A percentile compares a stretch with the other conserved stretches of the same genome.
Evolutionary conservation across 2,329 filamentous ascomycete genomes (phyloP).

Genomic region (Xenosphaeropsis pyriputrescens): DNA sequence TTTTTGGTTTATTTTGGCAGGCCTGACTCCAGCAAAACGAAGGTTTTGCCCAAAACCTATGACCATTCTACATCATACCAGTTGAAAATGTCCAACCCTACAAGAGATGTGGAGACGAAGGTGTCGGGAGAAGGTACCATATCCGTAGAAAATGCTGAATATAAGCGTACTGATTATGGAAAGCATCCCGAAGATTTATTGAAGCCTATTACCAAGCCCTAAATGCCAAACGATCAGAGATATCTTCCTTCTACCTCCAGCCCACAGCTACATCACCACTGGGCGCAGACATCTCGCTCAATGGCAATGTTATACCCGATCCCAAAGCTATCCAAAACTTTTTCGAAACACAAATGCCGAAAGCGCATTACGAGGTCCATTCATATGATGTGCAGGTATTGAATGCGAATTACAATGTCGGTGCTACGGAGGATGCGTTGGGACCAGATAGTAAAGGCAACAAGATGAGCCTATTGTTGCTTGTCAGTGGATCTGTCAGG

Average conservation of each 20-base stretch:
- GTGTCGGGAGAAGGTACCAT: slow-evolving; percentile 20
- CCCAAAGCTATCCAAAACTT: slow-evolving; percentile 53
- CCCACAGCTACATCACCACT: slow-evolving; percentile 35
- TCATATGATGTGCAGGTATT: slow-evolving; percentile 66
- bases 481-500: slow-evolving; percentile 57
- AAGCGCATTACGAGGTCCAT: slow-evolving; percentile 57
- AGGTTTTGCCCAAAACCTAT: too few relatives aligned
- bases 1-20: too few relatives aligned
- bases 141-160: neutral
- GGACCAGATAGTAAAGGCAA: slow-evolving; percentile 31
- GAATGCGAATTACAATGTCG: slow-evolving; percentile 49
- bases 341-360: slow-evolving; percentile 47
- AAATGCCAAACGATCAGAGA: slow-evolving; percentile 32
- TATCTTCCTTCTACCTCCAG: slow-evolving; percentile 59
- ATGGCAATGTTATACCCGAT: slow-evolving; percentile 52
- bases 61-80: too few relatives aligned
- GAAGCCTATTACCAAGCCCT: slow-evolving; percentile 65
- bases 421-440: slow-evolving; percentile 31
- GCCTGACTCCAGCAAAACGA: too few relatives aligned
- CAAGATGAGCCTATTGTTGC: slow-evolving; percentile 58
- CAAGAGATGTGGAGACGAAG: slow-evolving; percentile 27
- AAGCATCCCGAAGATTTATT: slow-evolving; percentile 59
- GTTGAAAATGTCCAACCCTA: slow-evolving; percentile 24
- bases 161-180: slow-evolving; percentile 2
- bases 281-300: slow-evolving; percentile 60